A percentile compares a stretch with the other conserved stretches of the same genome.
These are phyloP conservation scores for Hippophae rhamnoides DNA, from an alignment of 306 rosid species.

Conservation along the genomic window DNA sequence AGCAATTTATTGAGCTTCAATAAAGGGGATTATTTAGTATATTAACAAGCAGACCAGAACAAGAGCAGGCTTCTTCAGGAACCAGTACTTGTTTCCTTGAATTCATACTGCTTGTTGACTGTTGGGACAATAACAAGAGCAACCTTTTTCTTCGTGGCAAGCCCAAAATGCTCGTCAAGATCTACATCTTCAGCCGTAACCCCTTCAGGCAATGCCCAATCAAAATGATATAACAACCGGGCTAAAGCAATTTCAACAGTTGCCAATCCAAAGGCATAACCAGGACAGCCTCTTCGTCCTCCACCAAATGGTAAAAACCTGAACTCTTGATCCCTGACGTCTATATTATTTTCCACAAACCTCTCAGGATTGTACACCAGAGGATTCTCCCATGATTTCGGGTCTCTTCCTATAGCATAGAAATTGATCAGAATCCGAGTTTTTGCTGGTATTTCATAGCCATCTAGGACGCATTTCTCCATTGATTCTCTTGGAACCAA, in stretches of 20 bases:
- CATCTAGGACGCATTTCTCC: slow-evolving; percentile 21
- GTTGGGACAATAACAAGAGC: slow-evolving; percentile 26
- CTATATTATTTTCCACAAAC: slow-evolving; percentile 7
- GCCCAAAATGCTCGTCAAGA: slow-evolving; percentile 32
- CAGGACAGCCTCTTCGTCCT: slow-evolving; percentile 40
- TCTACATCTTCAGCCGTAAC: slow-evolving; percentile 21
- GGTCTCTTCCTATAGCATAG: slow-evolving; percentile 31
- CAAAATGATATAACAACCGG: slow-evolving; percentile 28
- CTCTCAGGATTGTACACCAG: slow-evolving; percentile 22
- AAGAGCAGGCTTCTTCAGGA: no score
- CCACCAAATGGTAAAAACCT: slow-evolving; percentile 33
- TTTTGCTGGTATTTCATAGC: slow-evolving; percentile 23
- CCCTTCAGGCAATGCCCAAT: slow-evolving; percentile 28
- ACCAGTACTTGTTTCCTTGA: no score
- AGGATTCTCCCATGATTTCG: slow-evolving; percentile 26
- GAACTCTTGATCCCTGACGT: slow-evolving; percentile 19
- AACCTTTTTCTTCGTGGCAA: slow-evolving; percentile 23
- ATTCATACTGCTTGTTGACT: neutral
- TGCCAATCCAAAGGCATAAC: slow-evolving; percentile 20
- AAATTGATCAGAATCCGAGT: slow-evolving; percentile 18
- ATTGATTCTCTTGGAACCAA: slow-evolving; percentile 37
- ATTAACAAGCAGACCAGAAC: no score
- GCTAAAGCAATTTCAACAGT: slow-evolving; percentile 27
- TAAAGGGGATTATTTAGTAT: no score
- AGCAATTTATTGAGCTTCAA: no score